Base-by-base conservation (phyloP, 2,329 filamentous ascomycete species). In the Diaporthe batatas region DNA sequence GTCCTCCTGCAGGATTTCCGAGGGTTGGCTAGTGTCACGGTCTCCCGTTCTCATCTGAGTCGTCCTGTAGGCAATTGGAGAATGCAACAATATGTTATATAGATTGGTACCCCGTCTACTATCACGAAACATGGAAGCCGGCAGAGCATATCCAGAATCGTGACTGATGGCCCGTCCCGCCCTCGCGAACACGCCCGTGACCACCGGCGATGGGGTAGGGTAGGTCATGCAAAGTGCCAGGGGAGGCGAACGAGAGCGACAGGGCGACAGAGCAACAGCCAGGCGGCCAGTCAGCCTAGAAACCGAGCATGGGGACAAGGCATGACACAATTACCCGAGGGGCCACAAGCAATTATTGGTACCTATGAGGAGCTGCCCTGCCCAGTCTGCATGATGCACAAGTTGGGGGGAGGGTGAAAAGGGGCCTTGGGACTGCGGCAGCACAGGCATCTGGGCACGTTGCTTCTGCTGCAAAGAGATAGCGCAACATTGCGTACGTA, bases 291-390 rank as follows among this genome's bases (percentile, higher is more conserved):
- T 11, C 32, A 51, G 68, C 42, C 54, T n/a, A 39, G 42, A 39
- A 25, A 49, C 42, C 42, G 32, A 70, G 44, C 32, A 53, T 53
- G 62, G 62, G 47, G 32, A 62, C 47, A 23, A 59, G 39, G 68
- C 55, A 62, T 53, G 68, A 70, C 49, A 70, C 58, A 70, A 70
- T 70, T 64, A 70, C 68, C 55, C 58, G 55, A 70, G 44, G 68
- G 53, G 68, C 68, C 68, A 70, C 68, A 62, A 42, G 68, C 55
- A 62, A 70, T 62, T 44, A 67, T 23, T 67, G 62, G 44, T 53
- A 39, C 62, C 47, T 67, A 62, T 70, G 68, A 62, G 49, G 55
- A 62, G 36, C 62, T 67, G 62, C 62, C 29, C 62, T 62, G 34
- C 55, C 68, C 68, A 58, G 68, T 34, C 68, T 62, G 68, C 68